Base-by-base conservation (phyloP, 192 early-diverging fungal species). In the Funneliformis geosporum region DNA sequence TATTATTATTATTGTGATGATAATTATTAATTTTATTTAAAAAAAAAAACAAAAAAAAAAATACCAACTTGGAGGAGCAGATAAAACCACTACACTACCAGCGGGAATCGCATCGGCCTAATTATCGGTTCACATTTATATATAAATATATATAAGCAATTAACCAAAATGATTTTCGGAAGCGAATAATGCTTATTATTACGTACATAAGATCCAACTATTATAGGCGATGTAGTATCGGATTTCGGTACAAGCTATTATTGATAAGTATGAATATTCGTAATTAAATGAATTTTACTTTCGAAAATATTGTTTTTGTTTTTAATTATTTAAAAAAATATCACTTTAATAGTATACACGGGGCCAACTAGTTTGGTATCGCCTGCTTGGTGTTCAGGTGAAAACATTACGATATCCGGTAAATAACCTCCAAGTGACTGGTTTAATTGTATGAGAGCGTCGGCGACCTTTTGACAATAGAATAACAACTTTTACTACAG, bases 301-400 rank as follows among this genome's bases (percentile, higher is more conserved):
- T 33, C 1, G 2, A 43, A 9, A 8, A 21, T 25, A 21, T 11
- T 40, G 7, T 18, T n/a, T 44, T 46, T 16, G 25, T 44, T 25
- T 47, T 39, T 40, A 28, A 5, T 28, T 1, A 39, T 38, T 47
- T 28, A 43, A 40, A 44, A 11, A n/a, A 46, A 10, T 33, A 50
- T 43, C 60, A 88, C 89, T 84, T 90, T 82, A 23, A 90, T 85
- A 55, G 89, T 90, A 67, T 84, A 90, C n/a, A 87, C 89, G 62
- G 88, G 86, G 0, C 89, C 89, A 82, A 90, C 81, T 64, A 88
- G 83, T 84, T 72, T 60, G 50, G 3, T 12, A 66, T 84, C 64
- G 42, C 86, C 86, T 39, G 83, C 73, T 75, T 87, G 88, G 69
- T 80, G 84, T 11, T 80, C 74, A 12, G 89, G 89, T 5, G 87